Conservation (phyloP, 805 yeast species). For the Metschnikowia anglica region DNA sequence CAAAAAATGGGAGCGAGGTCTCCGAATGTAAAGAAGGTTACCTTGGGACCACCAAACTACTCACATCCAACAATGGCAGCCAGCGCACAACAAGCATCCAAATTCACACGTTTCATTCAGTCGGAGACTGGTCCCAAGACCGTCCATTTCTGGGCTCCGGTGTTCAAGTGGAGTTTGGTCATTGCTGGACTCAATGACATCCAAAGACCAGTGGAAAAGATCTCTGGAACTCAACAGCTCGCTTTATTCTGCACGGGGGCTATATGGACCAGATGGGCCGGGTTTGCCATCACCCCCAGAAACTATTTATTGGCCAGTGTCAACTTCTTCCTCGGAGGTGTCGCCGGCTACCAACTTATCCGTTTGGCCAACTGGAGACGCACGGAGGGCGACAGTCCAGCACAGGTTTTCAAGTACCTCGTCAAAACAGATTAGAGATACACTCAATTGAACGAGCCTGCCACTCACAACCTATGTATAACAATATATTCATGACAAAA, state of each 20-base stretch:
- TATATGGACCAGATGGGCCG: conserved; percentile 98
- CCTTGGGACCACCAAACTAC: conserved; percentile 3
- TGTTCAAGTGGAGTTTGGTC: conserved; percentile 79
- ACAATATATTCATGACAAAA: conserved; percentile 5
- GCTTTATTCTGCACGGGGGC: conserved; percentile 89
- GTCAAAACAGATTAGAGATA: conserved; percentile 27
- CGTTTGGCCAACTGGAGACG: conserved; percentile 71
- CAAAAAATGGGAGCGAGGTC: conserved; percentile 13
- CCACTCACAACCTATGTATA: conserved; percentile 1
- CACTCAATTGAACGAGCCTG: neutral
- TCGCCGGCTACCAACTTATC: conserved; percentile 79
- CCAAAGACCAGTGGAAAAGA: conserved; percentile 85
- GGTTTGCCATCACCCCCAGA: conserved; percentile 82
- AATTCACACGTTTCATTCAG: conserved; percentile 68
- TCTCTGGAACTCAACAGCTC: conserved; percentile 84
- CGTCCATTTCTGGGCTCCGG: conserved; percentile 91
- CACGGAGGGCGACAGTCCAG: conserved; percentile 58
- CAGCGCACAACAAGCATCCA: conserved; percentile 41
- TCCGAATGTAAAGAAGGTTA: conserved; percentile 3
- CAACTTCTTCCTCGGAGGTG: conserved; percentile 87
- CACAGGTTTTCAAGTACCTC: conserved; percentile 59
- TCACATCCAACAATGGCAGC: conserved; percentile 26
- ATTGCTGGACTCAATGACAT: conserved; percentile 87
- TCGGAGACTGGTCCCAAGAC: conserved; percentile 95
- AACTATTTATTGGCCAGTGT: conserved; percentile 87